Conservation (phyloP, 163 green algal genomes). For the Scenedesmus sp. region DNA sequence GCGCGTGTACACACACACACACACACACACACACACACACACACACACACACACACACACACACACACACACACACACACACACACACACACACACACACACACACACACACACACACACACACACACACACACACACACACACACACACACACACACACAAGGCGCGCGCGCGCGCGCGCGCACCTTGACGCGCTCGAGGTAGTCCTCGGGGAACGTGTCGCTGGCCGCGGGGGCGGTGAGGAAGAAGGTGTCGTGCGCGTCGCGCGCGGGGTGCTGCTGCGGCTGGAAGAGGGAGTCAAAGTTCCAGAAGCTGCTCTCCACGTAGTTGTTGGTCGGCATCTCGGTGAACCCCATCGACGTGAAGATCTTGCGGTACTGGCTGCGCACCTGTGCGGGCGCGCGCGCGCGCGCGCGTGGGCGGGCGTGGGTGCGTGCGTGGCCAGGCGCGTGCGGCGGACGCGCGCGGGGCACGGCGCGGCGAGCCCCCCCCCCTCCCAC, state of each 20-base stretch:
- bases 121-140: not conserved
- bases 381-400: constrained; percentile 82
- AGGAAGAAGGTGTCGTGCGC: constrained; percentile 99
- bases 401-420: too few species aligned
- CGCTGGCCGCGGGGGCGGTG: constrained; percentile 75
- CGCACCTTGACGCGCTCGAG: constrained; percentile 82
- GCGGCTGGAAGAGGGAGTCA: constrained; percentile 98
- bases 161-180: not conserved
- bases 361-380: constrained; percentile 99
- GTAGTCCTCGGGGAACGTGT: constrained; percentile 86
- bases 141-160: not conserved
- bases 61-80: too few species aligned
- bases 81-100: too few species aligned
- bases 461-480: too few species aligned
- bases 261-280: constrained; percentile 97
- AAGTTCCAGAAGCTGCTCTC: constrained; percentile 99
- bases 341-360: constrained; percentile 98
- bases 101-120: too few species aligned
- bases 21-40: too few species aligned
- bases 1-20: too few species aligned
- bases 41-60: too few species aligned
- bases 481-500: too few species aligned
- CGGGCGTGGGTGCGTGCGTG: too few species aligned
- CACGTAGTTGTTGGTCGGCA: constrained; percentile 97
- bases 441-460: not conserved